Evolutionary conservation across 495 filamentous ascomycete species (phyloP).

Genomic region (Durotheca rogersii): DNA sequence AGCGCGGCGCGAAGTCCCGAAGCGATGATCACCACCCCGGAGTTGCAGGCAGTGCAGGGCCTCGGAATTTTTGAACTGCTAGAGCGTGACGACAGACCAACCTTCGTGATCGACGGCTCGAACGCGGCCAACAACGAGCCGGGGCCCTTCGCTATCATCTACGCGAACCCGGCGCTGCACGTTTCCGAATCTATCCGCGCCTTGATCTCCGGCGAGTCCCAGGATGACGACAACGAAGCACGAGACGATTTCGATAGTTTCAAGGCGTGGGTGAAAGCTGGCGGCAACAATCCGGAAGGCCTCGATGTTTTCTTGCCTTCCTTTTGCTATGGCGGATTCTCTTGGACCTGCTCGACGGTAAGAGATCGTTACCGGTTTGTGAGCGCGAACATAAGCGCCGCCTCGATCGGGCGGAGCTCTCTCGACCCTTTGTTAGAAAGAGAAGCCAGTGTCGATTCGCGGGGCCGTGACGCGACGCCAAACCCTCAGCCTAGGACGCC

Average conservation of each 20-base stretch:
- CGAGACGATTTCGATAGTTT: slow-evolving; percentile 54
- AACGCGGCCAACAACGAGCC: slow-evolving; percentile 53
- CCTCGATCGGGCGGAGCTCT: slow-evolving; percentile 36
- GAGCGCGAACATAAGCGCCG: slow-evolving; percentile 44
- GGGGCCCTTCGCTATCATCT: slow-evolving; percentile 56
- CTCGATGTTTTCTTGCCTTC: slow-evolving; percentile 49
- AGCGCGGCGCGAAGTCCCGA: slow-evolving; percentile 46
- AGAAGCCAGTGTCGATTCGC: slow-evolving; percentile 28
- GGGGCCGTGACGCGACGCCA: slow-evolving; percentile 30
- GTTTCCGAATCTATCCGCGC: slow-evolving; percentile 49
- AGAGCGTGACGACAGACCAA: slow-evolving; percentile 66
- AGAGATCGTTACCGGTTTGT: slow-evolving; percentile 62
- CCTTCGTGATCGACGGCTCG: slow-evolving; percentile 65
- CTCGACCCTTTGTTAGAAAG: slow-evolving; percentile 35
- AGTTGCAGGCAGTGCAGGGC: slow-evolving; percentile 51
- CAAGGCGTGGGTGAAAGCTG: slow-evolving; percentile 61
- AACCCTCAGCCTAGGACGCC: slow-evolving; percentile 24
- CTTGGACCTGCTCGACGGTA: slow-evolving; percentile 65
- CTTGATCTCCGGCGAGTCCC: slow-evolving; percentile 47
- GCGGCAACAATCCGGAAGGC: slow-evolving; percentile 47
- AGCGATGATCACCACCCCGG: slow-evolving; percentile 37
- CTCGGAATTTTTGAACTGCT: slow-evolving; percentile 65
- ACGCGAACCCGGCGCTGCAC: slow-evolving; percentile 60
- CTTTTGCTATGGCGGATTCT: slow-evolving; percentile 54
- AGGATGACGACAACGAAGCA: slow-evolving; percentile 37